A percentile compares a stretch with the other conserved stretches of the same genome.
These are phyloP conservation scores for Neurospora sublineolata DNA, from an alignment of 495 filamentous ascomycete species.

Conservation along the genomic window DNA sequence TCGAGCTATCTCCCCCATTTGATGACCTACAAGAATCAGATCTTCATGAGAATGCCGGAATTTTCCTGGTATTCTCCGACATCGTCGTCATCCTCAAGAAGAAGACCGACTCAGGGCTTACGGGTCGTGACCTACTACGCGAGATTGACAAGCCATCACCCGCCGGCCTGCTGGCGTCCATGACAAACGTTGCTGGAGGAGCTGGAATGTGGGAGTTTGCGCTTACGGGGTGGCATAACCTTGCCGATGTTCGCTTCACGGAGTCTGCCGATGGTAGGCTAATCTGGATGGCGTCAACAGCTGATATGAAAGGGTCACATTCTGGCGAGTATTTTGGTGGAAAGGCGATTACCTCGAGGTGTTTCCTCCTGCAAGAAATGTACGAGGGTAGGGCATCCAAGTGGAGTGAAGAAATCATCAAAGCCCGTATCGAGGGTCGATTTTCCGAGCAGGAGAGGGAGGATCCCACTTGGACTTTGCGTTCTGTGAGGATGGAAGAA, in stretches of 20 bases:
- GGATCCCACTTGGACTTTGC: conserved; percentile 64
- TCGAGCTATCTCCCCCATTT: conserved; percentile 69
- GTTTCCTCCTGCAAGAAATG: conserved; percentile 54
- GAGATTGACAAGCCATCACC: conserved; percentile 70
- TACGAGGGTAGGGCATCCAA: conserved; percentile 72
- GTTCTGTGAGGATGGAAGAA: conserved; percentile 47
- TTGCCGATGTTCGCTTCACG: conserved; percentile 62
- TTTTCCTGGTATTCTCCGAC: conserved; percentile 79
- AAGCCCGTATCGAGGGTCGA: conserved; percentile 75
- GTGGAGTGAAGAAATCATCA: conserved; percentile 74
- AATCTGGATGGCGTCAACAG: conserved; percentile 57
- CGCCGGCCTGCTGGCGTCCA: conserved; percentile 41
- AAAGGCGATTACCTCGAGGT: conserved; percentile 41
- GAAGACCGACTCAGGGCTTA: conserved; percentile 43
- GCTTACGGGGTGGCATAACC: conserved; percentile 59
- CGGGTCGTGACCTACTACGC: conserved; percentile 66
- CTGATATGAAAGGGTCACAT: conserved; percentile 42
- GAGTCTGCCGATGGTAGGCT: conserved; percentile 63
- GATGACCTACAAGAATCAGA: conserved; percentile 4
- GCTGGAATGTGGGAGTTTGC: conserved; percentile 50
- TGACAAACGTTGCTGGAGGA: conserved; percentile 43
- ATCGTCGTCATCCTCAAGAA: conserved; percentile 67
- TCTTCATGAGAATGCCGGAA: conserved; percentile 40
- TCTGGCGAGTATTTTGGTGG: conserved; percentile 36
- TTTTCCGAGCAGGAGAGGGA: conserved; percentile 72